These are phyloP conservation scores for Lactuca saligna DNA, from an alignment of 129 eudicot genomes.

Conservation along the genomic window DNA sequence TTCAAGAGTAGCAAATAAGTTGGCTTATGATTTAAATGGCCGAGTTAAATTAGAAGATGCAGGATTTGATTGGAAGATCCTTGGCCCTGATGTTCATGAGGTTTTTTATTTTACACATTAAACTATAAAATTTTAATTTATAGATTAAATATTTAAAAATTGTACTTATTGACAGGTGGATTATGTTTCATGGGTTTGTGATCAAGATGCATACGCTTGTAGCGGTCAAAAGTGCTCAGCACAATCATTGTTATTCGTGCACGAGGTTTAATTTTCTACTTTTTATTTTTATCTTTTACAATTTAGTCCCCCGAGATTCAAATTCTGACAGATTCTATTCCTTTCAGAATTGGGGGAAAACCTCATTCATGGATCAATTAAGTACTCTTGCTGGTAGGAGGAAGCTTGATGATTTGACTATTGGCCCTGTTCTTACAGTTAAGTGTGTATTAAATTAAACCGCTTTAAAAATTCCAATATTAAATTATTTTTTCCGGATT, in stretches of 20 bases:
- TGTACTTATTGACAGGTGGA: conserved; percentile 57
- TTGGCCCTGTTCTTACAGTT: conserved; percentile 92
- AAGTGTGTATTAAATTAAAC: conserved; percentile 4
- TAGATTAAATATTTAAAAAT: background rate
- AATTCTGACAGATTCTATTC: background rate
- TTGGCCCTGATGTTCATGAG: conserved; percentile 94
- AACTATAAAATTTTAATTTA: background rate
- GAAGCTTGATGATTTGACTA: conserved; percentile 72
- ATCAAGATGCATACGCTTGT: conserved; percentile 97
- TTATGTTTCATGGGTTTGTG: conserved; percentile 96
- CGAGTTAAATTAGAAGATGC: conserved; percentile 88
- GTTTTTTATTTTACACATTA: conserved; percentile 29
- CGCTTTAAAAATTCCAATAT: background rate
- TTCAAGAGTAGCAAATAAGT: conserved; percentile 75
- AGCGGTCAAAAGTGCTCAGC: conserved; percentile 97
- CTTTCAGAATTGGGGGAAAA: conserved; percentile 76
- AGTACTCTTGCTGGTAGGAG: conserved; percentile 74
- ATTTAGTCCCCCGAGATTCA: too few relatives aligned
- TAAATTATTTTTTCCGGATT: background rate
- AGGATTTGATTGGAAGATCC: conserved; percentile 95
- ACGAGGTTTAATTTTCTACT: conserved; percentile 52
- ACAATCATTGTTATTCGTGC: conserved; percentile 79
- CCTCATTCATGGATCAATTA: conserved; percentile 56
- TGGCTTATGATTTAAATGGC: conserved; percentile 76
- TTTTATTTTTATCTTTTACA: background rate